Conservation (phyloP, 306 rosid species). For the Carpinus fangiana region DNA sequence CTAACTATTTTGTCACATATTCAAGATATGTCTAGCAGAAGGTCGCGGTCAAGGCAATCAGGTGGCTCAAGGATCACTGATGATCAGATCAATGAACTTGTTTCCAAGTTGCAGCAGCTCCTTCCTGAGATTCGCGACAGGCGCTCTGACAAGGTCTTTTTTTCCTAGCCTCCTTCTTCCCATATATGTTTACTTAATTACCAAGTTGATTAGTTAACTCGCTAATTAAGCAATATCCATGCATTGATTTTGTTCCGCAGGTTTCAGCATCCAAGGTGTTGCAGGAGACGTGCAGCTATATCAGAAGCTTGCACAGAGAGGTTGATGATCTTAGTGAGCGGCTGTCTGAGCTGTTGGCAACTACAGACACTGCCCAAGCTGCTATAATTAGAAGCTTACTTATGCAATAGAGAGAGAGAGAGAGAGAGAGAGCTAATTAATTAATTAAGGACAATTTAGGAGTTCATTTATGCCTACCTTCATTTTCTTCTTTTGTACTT, state of each 20-base stretch:
- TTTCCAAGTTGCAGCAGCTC: slow-evolving; percentile 89
- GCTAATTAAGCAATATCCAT: neutral
- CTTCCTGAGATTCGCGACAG: slow-evolving; percentile 89
- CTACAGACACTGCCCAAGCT: slow-evolving; percentile 87
- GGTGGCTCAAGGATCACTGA: slow-evolving; percentile 77
- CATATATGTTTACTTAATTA: neutral
- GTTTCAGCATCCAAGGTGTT: slow-evolving; percentile 69
- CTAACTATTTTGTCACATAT: no score
- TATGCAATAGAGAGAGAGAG: slow-evolving; percentile 44
- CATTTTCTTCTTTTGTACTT: neutral
- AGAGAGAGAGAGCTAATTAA: no score
- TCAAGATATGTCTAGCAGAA: slow-evolving; percentile 63
- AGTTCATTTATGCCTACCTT: neutral
- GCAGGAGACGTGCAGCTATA: slow-evolving; percentile 91
- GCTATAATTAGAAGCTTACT: slow-evolving; percentile 84
- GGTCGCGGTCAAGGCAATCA: slow-evolving; percentile 76
- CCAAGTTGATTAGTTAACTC: no score
- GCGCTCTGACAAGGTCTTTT: slow-evolving; percentile 76
- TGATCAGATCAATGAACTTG: slow-evolving; percentile 96
- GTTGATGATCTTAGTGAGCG: slow-evolving; percentile 92
- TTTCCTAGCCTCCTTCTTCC: neutral
- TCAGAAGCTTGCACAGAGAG: slow-evolving; percentile 77
- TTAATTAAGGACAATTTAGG: neutral
- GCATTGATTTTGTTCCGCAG: slow-evolving; percentile 29
- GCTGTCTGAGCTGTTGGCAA: slow-evolving; percentile 72